Base-by-base conservation (phyloP, 495 filamentous ascomycete species). In the Aspergillus bridgeri region DNA sequence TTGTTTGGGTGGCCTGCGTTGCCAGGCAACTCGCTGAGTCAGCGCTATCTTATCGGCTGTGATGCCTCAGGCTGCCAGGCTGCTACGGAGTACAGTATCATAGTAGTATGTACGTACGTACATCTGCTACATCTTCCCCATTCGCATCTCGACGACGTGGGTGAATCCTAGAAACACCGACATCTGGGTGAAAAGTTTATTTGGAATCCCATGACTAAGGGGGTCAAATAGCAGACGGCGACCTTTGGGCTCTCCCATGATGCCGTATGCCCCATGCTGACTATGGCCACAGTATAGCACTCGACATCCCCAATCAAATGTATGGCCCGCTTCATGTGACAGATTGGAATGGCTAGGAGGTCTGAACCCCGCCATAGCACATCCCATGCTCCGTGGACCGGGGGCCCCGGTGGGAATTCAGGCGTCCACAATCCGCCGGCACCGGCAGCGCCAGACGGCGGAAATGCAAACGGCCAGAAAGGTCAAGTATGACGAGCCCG, bases 1-100 rank as follows among this genome's bases (percentile, higher is more conserved):
- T 74, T 72, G 67, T 59, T 59, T 50, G 51, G 56, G 44, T 23
- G 22, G 15, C n/a, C 42, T 27, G 42, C 69, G 75, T 68, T 64
- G 59, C 63, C 61, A 54, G 68, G 63, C 64, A 69, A 73, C 70
- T 53, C 42, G 60, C 60, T 69, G 53, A 62, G 48, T 69, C 61
- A 64, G 48, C 66, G 11, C 21, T 53, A 60, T 58, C 53, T 49
- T 48, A 48, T 58, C 58, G 22, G 11, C 33, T 18, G 15, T 47
- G 51, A 18, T 46, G 48, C 47, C 46, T 1, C 5, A 15, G 11
- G n/a, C 25, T 4, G n/a, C 13, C 22, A 25, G 2, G n/a, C n/a
- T n/a, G n/a, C n/a, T n/a, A n/a, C n/a, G n/a, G n/a, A n/a, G n/a
- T n/a, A n/a, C n/a, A n/a, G n/a, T n/a, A n/a, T n/a, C n/a, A n/a